A percentile compares a stretch with the other conserved stretches of the same genome.
Conservation (phyloP, 2,329 filamentous ascomycete species). For the Cadophora malorum region DNA sequence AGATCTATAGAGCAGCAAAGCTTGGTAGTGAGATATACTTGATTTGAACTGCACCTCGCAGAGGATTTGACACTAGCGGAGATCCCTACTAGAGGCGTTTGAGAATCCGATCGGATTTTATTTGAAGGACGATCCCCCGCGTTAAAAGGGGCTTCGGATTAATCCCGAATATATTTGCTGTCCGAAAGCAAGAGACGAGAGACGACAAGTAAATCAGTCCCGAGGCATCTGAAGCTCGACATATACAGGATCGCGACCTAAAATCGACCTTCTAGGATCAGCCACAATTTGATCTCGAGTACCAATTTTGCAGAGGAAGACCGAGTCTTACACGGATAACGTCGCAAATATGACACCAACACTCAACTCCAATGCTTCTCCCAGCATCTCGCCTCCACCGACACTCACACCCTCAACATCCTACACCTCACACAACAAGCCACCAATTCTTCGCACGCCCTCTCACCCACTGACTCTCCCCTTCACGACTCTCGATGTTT, state of each 20-base stretch:
- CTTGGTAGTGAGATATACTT: conserved; percentile 4
- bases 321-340: not conserved
- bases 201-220: not conserved
- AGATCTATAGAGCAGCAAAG: not conserved
- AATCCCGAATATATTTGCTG: not conserved
- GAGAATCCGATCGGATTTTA: not conserved
- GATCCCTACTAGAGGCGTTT: not conserved
- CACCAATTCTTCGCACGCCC: not conserved
- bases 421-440: conserved; percentile 8
- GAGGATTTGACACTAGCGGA: not conserved
- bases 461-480: conserved; percentile 30
- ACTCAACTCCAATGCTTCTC: not conserved
- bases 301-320: not conserved
- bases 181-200: not conserved
- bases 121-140: not conserved
- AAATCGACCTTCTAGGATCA: not conserved
- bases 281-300: not conserved
- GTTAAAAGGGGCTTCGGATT: not conserved
- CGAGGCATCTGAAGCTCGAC: too few relatives aligned
- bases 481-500: conserved; percentile 64
- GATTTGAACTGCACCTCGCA: not conserved
- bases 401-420: not conserved
- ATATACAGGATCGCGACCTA: not conserved
- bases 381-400: not conserved
- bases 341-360: conserved; percentile 2